Evolutionary conservation across 2,329 filamentous ascomycete genomes (phyloP).

Genomic region (Penicillium palitans): DNA sequence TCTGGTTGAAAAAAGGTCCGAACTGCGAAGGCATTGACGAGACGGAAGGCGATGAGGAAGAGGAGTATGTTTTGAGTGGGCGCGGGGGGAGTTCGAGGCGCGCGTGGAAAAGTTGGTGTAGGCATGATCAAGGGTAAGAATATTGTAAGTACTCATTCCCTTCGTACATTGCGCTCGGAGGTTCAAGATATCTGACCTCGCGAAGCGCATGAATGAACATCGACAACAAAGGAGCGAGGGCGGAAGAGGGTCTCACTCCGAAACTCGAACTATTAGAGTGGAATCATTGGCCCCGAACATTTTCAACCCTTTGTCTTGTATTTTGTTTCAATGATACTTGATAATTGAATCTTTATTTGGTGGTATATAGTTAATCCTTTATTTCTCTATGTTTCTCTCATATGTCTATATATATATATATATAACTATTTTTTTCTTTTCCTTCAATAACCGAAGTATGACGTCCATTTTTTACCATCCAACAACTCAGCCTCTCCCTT

Average conservation of each 20-base stretch:
- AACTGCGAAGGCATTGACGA: constrained; percentile 75
- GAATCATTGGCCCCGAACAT: not conserved
- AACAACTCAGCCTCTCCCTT: not conserved
- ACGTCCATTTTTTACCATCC: not conserved
- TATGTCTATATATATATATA: not conserved
- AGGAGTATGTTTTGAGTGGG: constrained; percentile 35
- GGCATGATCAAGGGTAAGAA: constrained; percentile 7
- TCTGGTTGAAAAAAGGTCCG: constrained; percentile 97
- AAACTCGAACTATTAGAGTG: not conserved
- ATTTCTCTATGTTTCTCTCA: not conserved
- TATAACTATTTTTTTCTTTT: not conserved
- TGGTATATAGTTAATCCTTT: not conserved
- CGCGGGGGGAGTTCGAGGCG: constrained; percentile 11
- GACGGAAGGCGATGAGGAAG: constrained; percentile 64
- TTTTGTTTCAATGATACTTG: not conserved
- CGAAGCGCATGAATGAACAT: not conserved
- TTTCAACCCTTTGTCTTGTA: not conserved
- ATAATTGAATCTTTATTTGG: not conserved
- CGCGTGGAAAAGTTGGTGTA: constrained; percentile 11
- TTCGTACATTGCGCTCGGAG: constrained; percentile 5
- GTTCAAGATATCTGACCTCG: not conserved
- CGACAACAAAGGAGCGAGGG: not conserved
- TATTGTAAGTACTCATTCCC: not conserved
- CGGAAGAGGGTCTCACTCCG: not conserved
- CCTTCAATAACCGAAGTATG: constrained; percentile 10